Evolutionary conservation across 1,284 basidiomycete genomes (phyloP), one percentile per base, ranked within the genome.

Genomic region (Papiliotrema terrestris): DNA sequence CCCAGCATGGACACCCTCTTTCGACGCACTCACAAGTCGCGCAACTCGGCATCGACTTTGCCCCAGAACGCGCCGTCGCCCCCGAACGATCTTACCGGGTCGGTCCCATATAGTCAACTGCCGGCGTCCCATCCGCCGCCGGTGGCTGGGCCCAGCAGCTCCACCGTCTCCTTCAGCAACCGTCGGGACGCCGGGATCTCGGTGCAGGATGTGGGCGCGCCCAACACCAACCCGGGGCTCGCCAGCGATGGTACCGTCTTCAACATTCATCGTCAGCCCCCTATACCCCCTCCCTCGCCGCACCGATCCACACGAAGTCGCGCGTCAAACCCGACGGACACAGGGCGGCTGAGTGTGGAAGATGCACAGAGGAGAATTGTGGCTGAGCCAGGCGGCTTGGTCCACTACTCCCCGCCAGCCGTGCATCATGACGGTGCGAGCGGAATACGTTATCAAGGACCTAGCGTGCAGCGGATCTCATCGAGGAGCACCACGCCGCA

Each of bases 211-310:
- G 41, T 49, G 49, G 42, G 58, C 41, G 53, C 73, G 13, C 73
- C 73, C 14, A 69, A 59, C 51, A 70, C 69, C 4, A 75, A 72
- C 49, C 65, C 68, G 3, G 60, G 57, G 13, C 55, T 73, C 32
- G 60, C 54, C 1, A 59, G 55, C 9, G 57, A 67, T 47, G 68
- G 68, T 1, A 57, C 52, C 23, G 51, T 57, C 4, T 45, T 65
- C 38, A 55, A 60, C 22, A 29, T 32, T 17, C n/a, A 50, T 35
- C 41, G 29, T 8, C 25, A 15, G 38, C 19, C 32, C 3, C 11
- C 48, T 17, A 49, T 58, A 35, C 60, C 60, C 8, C 46, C 54
- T n/a, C 55, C 59, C 29, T 51, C 57, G 1, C 39, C 38, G 22
- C 57, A 55, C 14, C 49, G 51, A 44, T 56, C 56, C 17, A 51